Evolutionary conservation across 768 basidiomycete species (phyloP).

Genomic region (Naganishia randhawae): DNA sequence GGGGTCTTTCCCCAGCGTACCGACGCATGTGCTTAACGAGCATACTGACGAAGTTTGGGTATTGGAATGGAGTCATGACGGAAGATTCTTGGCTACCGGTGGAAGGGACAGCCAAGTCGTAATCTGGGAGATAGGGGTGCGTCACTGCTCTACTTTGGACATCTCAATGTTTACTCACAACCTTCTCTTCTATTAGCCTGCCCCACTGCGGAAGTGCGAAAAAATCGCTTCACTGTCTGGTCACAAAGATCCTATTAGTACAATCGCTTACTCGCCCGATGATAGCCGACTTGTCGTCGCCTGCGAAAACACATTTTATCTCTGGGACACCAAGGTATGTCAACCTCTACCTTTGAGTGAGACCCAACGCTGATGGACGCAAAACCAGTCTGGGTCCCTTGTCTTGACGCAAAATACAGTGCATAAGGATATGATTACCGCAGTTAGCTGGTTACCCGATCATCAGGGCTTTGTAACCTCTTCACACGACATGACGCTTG

Average conservation of each 20-base stretch:
- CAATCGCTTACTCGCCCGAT: slow-evolving; percentile 88
- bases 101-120: slow-evolving; percentile 83
- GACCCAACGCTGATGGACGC: neutral
- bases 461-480: slow-evolving; percentile 70
- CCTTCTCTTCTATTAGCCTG: slow-evolving; percentile 52
- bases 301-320: slow-evolving; percentile 72
- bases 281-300: slow-evolving; percentile 77
- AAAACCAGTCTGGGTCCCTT: neutral
- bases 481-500: slow-evolving; percentile 15
- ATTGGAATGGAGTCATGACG: slow-evolving; percentile 90
- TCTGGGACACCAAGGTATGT: slow-evolving; percentile 83
- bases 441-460: slow-evolving; percentile 82
- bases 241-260: slow-evolving; percentile 74
- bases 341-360: neutral
- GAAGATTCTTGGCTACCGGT: slow-evolving; percentile 75
- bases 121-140: slow-evolving; percentile 67
- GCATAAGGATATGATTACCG: slow-evolving; percentile 78
- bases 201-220: slow-evolving; percentile 58
- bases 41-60: slow-evolving; percentile 96
- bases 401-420: slow-evolving; percentile 29
- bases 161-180: slow-evolving; percentile 25
- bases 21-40: slow-evolving; percentile 76
- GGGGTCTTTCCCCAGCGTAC: slow-evolving; percentile 73
- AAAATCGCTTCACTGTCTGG: slow-evolving; percentile 56
- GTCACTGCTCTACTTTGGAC: slow-evolving; percentile 53